Evolutionary conservation across 768 basidiomycete species (phyloP).

Genomic region (Lentinula detonsa): DNA sequence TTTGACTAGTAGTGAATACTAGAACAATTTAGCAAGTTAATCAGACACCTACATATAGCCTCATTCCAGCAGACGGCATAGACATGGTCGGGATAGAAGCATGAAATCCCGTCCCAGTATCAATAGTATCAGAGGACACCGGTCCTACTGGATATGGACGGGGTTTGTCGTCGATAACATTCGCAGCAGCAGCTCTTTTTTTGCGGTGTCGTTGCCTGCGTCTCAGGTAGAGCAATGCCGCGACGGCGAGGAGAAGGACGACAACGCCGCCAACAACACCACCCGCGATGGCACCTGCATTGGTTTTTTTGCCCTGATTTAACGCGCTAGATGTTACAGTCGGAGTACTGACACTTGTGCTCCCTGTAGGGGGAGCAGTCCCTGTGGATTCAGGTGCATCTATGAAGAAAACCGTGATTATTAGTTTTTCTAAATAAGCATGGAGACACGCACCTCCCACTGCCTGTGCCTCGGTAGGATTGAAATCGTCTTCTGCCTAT

Average conservation of each 20-base stretch:
- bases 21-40: not conserved
- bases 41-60: slow-evolving; percentile 20
- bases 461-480: not conserved
- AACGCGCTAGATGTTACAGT: not conserved
- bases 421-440: no score
- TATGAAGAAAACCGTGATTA: not conserved
- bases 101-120: slow-evolving; percentile 1
- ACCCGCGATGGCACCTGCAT: slow-evolving; percentile 19
- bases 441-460: not conserved
- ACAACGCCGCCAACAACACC: slow-evolving; percentile 18
- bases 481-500: slow-evolving; percentile 1
- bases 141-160: not conserved
- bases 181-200: not conserved
- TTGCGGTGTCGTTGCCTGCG: slow-evolving; percentile 5
- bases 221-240: slow-evolving; percentile 9
- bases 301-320: slow-evolving; percentile 7
- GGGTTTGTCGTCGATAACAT: not conserved
- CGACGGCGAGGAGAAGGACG: slow-evolving; percentile 10
- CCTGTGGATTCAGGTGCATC: slow-evolving; percentile 11
- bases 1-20: not conserved
- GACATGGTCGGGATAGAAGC: not conserved
- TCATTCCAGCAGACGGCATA: slow-evolving; percentile 15
- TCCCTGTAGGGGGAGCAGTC: not conserved
- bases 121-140: slow-evolving; percentile 1
- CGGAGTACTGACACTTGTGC: not conserved